Evolutionary conservation across 75 land plant genomes (phyloP).

Genomic region (Sequoiadendron giganteum): DNA sequence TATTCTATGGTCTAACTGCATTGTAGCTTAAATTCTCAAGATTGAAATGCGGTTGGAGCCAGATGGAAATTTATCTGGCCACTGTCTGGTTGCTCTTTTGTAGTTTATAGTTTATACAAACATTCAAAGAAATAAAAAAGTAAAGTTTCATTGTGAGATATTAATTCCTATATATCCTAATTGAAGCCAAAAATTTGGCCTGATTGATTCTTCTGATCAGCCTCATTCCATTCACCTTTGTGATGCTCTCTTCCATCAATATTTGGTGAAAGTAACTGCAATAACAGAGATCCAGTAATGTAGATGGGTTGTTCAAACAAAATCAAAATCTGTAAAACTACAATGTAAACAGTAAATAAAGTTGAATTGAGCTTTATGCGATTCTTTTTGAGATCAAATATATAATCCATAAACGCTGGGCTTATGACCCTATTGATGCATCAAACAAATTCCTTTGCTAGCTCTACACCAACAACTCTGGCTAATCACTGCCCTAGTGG

Average conservation of each 20-base stretch:
- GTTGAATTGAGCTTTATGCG: neutral
- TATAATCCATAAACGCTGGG: too few species aligned
- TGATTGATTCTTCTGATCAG: neutral
- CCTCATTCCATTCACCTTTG: neutral
- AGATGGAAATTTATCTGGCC: neutral
- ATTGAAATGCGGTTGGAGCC: constrained; percentile 7
- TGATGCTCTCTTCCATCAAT: neutral
- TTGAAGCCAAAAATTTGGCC: neutral
- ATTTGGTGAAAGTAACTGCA: neutral
- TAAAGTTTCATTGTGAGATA: neutral
- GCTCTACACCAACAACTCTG: too few species aligned
- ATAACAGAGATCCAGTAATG: neutral
- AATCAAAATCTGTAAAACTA: neutral
- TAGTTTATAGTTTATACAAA: neutral
- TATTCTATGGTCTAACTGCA: neutral
- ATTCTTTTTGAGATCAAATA: neutral
- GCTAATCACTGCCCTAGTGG: too few species aligned
- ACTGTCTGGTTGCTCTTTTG: neutral
- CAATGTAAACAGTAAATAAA: neutral
- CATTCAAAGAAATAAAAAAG: neutral
- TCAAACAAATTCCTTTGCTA: too few species aligned
- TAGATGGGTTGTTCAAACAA: neutral
- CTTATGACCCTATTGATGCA: too few species aligned
- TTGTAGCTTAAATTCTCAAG: neutral
- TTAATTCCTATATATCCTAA: neutral